A percentile compares a stretch with the other conserved stretches of the same genome.
Evolutionary conservation across 257 asterid species (phyloP).

Genomic region (Nicotiana otophora): DNA sequence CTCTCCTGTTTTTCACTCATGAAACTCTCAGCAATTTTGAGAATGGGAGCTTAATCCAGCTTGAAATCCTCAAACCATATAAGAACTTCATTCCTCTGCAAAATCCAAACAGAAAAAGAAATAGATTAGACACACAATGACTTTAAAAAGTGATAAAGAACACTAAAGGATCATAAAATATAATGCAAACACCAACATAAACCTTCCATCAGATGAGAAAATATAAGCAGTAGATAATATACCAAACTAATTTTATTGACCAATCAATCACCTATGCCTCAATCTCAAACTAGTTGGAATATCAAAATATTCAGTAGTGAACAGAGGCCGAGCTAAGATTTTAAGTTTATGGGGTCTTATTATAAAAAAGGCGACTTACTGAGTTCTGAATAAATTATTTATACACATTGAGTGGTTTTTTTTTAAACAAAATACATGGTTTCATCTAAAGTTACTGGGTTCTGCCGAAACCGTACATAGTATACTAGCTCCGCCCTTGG

Average conservation of each 20-base stretch:
- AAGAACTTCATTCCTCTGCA: slow-evolving; percentile 79
- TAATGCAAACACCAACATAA: background rate
- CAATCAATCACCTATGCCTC: background rate
- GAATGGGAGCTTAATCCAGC: slow-evolving; percentile 31
- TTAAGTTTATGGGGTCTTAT: no score
- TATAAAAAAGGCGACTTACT: no score
- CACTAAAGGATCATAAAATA: background rate
- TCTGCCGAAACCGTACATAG: no score
- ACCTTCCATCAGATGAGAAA: background rate
- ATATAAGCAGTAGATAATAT: background rate
- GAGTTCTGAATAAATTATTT: no score
- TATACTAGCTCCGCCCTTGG: no score
- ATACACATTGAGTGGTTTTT: no score
- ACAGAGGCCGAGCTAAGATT: no score
- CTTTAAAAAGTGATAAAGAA: background rate
- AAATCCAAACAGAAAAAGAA: slow-evolving; percentile 9
- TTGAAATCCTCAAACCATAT: slow-evolving; percentile 82
- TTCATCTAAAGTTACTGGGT: no score
- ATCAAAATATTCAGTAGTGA: background rate
- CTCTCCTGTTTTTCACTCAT: background rate
- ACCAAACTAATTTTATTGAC: background rate
- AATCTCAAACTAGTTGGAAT: background rate
- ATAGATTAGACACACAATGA: background rate
- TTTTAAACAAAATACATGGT: no score
- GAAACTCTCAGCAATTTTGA: background rate